Evolutionary conservation across 176 grass and related monocot species (phyloP), one percentile per base, ranked within the genome.

Genomic region (Luzula sylvatica): DNA sequence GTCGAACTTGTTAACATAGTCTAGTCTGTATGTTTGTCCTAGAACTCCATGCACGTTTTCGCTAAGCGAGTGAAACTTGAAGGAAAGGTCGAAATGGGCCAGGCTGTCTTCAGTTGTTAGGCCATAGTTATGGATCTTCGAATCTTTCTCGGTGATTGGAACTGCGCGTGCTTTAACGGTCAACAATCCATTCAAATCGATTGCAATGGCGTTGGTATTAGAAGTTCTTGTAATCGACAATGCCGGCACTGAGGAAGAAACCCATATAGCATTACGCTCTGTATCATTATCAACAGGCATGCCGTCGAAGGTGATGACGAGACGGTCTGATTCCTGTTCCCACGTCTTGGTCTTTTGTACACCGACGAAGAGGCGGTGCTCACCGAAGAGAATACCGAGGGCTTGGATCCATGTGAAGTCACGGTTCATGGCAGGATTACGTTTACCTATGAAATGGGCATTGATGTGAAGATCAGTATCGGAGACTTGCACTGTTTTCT

Each of bases 141-240:
- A 83, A 15, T 83, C 79, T 56, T 77, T 60, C 49, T 68, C 42
- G 7, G 32, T 83, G 28, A 83, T 73, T 0, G 73, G 79, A 19
- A 77, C 79, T 26, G 66, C 79, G 4, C 46, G 59, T 22, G 68
- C 73, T 38, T 67, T 69, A 48, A 81, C 44, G 21, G 60, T 67
- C 26, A 81, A 70, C 0, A 38, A 11, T 5, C 58, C 71, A 6
- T 41, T 29, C 18, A 81, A 53, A 11, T 65, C 29, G 2, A 74
- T 50, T 20, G 29, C 14, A 7, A 75, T 53, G 11, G 22, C 65
- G 15, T 75, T 81, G 7, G 58, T 17, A 0, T 11, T 0, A 7
- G 29, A 24, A 0, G 56, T 71, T 28, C 66, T 43, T 11, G 48
- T 65, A 47, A 75, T 12, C 17, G 27, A 22, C 12, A 81, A 59